phyloP scores from a whole-genome alignment of 108 stramenopile genomes.

The Fragilaria crotonensis region DNA sequence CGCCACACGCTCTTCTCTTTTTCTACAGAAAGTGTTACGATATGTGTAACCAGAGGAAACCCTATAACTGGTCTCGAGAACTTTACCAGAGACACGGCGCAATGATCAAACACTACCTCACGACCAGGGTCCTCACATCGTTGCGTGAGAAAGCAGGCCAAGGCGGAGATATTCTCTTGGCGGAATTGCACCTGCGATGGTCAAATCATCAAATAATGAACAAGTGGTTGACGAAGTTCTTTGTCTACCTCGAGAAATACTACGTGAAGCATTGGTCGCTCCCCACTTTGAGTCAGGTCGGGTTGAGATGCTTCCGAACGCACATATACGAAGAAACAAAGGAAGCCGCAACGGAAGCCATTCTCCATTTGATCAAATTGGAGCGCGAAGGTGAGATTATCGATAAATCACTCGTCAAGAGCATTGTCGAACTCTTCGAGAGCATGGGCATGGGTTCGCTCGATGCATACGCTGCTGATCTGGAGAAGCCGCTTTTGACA shows the following conservation, averaged over 20 bases:
- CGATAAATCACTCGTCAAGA: constrained; percentile 91
- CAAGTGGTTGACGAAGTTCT: constrained; percentile 99
- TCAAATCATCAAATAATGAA: constrained; percentile 99
- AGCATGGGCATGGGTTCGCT: constrained; percentile 94
- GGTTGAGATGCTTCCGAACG: constrained; percentile 87
- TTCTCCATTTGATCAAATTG: constrained; percentile 88
- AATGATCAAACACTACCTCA: constrained; percentile 90
- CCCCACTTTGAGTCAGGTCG: constrained; percentile 86
- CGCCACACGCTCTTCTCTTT: neutral
- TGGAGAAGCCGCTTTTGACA: constrained; percentile 86
- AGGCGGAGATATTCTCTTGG: constrained; percentile 80
- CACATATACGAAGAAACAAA: constrained; percentile 94
- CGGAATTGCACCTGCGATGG: constrained; percentile 93
- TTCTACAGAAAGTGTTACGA: constrained; percentile 94
- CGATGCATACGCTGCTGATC: constrained; percentile 85
- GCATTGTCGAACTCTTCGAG: constrained; percentile 93
- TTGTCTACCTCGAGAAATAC: constrained; percentile 98
- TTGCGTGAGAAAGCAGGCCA: constrained; percentile 78
- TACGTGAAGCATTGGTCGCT: constrained; percentile 95
- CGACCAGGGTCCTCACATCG: constrained; percentile 83
- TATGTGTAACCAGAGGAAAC: constrained; percentile 99
- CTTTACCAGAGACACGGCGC: constrained; percentile 96
- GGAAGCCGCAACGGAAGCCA: constrained; percentile 73
- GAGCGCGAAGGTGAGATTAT: constrained; percentile 94
- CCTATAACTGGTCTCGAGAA: constrained; percentile 99